Percentiles rank a stretch among this genome's conserved stretches.
Evolutionary conservation across 805 yeast genomes (phyloP).

Genomic region (Vanderwaltozyma tropicalis): DNA sequence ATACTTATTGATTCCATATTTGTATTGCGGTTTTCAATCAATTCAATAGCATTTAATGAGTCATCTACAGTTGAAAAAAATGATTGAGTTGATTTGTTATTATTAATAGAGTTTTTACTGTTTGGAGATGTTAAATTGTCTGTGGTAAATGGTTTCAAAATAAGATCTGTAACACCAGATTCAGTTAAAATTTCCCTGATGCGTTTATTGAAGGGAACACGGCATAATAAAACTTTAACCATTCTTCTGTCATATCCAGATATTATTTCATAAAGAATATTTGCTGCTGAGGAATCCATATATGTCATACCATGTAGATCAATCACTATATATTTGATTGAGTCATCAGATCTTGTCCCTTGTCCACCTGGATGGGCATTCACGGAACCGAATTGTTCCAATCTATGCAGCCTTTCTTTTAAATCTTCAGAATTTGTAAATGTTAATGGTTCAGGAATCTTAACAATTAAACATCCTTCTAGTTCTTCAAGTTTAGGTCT

Average conservation of each 20-base stretch:
- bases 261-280: constrained; percentile 55
- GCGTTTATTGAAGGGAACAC: constrained; percentile 40
- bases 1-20: constrained; percentile 3
- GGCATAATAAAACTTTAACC: constrained; percentile 48
- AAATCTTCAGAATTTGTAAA: constrained; percentile 79
- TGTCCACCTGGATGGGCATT: constrained; percentile 69
- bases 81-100: too few species aligned
- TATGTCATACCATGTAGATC: constrained; percentile 76
- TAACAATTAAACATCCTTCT: constrained; percentile 68
- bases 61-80: constrained; percentile 46
- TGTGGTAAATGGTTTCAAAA: neutral
- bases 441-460: constrained; percentile 79
- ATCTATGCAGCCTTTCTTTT: constrained; percentile 50
- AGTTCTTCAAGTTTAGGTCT: constrained; percentile 31
- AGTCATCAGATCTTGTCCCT: constrained; percentile 33
- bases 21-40: constrained; percentile 14
- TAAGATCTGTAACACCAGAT: constrained; percentile 40
- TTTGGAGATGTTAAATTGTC: too few species aligned
- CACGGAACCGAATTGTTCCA: constrained; percentile 70
- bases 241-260: constrained; percentile 42
- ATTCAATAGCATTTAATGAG: constrained; percentile 41
- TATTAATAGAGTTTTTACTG: too few species aligned
- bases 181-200: constrained; percentile 41
- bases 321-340: constrained; percentile 51
- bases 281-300: constrained; percentile 73